Evolutionary conservation across 441 rosid species (phyloP), one percentile per base, ranked within the genome.

Genomic region (Euphorbia schlechtendalii): DNA sequence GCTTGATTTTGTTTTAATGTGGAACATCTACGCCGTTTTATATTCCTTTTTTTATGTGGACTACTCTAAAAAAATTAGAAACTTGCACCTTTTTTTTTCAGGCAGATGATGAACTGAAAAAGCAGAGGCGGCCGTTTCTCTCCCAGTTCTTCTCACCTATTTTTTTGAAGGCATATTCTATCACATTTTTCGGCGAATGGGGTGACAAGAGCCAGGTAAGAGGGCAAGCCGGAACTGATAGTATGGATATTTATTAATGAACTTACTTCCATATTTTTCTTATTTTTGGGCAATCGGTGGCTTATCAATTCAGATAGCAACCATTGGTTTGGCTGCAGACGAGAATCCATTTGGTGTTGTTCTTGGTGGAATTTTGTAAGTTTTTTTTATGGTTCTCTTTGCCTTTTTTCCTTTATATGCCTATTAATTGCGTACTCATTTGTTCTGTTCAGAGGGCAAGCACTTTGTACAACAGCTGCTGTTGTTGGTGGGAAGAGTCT

Each of bases 141-240:
- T 18, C 83, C 3, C 91, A 90, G 67, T 83, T 90, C 61, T 85
- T 93, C 83, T 93, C 98, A 17, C 96, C 98, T 36, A 88, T 93
- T 61, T 64, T 93, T 27, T 84, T 93, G 66, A 90, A 93, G 98
- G 98, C 98, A 15, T 93, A 90, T 80, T 93, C 97, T 36, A 86
- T 93, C 57, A 90, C 89, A 9, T 90, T 93, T 77, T 90, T 93
- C 73, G 98, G 98, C 21, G 98, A 93, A 84, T 88, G 90, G 92
- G 97, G 98, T 61, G 98, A 93, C 81, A 93, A 84, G 85, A 93
- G 98, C 78, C 98, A 90, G 96, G 96, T 88, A 71, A 70, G 72
- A 41, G 48, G 52, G 52, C 21, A 43, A 24, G 20, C 13, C 2
- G 46, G 38, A 36, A 60, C 53, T 52, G 60, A 27, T 62, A 34